Percentiles rank a stretch among this genome's conserved stretches.
phyloP scores from a whole-genome alignment of 2,329 filamentous ascomycete genomes.

The Diplodia mutila region DNA sequence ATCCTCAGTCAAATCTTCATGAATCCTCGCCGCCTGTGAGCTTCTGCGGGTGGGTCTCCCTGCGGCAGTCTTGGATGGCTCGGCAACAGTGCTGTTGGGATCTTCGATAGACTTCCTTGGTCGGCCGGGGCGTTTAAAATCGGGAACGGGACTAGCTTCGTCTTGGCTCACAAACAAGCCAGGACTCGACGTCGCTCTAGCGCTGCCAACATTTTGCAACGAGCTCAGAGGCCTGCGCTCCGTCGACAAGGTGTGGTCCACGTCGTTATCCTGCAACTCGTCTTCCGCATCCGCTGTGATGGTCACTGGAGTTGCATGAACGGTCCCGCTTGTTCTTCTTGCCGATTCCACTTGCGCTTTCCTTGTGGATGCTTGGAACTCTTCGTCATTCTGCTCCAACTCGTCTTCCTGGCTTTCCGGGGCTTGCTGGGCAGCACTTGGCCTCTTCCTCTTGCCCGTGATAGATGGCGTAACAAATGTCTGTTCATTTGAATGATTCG shows the following conservation, averaged over 20 bases:
- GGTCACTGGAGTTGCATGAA: slow-evolving; percentile 30
- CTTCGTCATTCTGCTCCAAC: slow-evolving; percentile 38
- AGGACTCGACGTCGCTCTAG: background rate
- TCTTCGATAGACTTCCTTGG: slow-evolving; percentile 15
- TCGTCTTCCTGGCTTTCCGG: slow-evolving; percentile 37
- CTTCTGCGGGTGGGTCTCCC: background rate
- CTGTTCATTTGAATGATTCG: slow-evolving; percentile 36
- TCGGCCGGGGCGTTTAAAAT: background rate
- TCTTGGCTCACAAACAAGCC: background rate
- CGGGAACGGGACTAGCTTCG: background rate
- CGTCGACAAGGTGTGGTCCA: slow-evolving; percentile 22
- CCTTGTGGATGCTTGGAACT: slow-evolving; percentile 34
- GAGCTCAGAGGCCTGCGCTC: background rate
- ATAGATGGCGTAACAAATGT: slow-evolving; percentile 28
- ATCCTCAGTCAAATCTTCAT: background rate
- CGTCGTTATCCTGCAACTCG: slow-evolving; percentile 27
- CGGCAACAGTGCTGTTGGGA: background rate
- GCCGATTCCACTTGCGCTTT: slow-evolving; percentile 26
- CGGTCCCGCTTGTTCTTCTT: slow-evolving; percentile 30
- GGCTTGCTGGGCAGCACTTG: slow-evolving; percentile 26
- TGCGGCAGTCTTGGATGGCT: background rate
- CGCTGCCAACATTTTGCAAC: background rate
- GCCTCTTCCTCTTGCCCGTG: slow-evolving; percentile 20
- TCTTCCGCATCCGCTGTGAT: slow-evolving; percentile 32
- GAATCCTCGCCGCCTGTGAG: background rate